Evolutionary conservation across 768 basidiomycete genomes (phyloP), one percentile per base, ranked within the genome.

Genomic region (Mycena capillaripes): DNA sequence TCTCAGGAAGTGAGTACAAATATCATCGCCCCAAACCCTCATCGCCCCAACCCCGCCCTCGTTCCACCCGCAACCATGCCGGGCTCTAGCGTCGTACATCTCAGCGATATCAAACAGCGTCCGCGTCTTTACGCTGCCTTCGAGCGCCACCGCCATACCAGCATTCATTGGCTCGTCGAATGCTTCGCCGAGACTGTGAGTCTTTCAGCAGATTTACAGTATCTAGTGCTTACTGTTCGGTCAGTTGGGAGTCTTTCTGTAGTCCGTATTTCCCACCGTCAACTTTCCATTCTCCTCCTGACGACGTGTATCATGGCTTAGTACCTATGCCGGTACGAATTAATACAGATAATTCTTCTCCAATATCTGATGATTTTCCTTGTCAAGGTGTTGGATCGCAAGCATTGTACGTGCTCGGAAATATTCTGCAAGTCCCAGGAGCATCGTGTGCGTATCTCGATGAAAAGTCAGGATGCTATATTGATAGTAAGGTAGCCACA

Each of bases 231-330:
- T n/a, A n/a, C n/a, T n/a, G n/a, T n/a, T n/a, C n/a, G n/a, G n/a
- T 25, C 71, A 91, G 90, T 57, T 90, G 40, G 91, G 91, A 14
- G 89, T 89, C 21, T 92, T 91, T 77, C 79, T 92, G 68, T 92
- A 90, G 73, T 71, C 21, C 21, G 72, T 44, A 23, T 52, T 32
- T 76, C 29, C 86, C 87, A 29, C n/a, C n/a, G n/a, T n/a, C n/a
- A n/a, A n/a, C n/a, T n/a, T n/a, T n/a, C n/a, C n/a, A n/a, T n/a
- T n/a, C n/a, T n/a, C n/a, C n/a, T n/a, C n/a, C 69, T 59, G 38
- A 62, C 48, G 0, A 30, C 46, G 19, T 6, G 52, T 38, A 11
- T 34, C 4, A 21, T 2, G 19, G 0, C 42, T 23, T 25, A 21
- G 29, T 44, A 29, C 44, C 40, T 48, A 66, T 38, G 44, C 75